phyloP scores from a whole-genome alignment of 495 filamentous ascomycete species.

The Penicillium cataractarum region DNA sequence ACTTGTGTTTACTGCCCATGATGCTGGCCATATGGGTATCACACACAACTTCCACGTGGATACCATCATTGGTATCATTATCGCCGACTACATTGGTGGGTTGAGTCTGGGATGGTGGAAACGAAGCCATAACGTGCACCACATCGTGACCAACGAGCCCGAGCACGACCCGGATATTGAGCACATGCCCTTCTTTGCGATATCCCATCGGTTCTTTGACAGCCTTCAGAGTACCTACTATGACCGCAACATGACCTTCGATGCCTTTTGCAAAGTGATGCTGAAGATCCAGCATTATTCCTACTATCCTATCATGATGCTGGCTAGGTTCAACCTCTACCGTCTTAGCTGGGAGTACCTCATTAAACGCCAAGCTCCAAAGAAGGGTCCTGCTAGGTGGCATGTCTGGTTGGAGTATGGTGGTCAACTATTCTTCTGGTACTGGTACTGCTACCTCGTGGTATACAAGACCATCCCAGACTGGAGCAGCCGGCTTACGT shows the following conservation, averaged over 20 bases:
- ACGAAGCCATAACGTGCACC: constrained; percentile 94
- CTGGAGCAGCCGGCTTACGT: constrained; percentile 69
- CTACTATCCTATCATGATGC: constrained; percentile 83
- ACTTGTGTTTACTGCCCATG: constrained; percentile 91
- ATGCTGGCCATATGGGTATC: constrained; percentile 97
- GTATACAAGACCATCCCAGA: constrained; percentile 77
- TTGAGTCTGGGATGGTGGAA: constrained; percentile 98
- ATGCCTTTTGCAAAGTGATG: constrained; percentile 70
- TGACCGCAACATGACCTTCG: constrained; percentile 82
- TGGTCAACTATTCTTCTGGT: constrained; percentile 89
- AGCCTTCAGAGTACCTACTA: constrained; percentile 86
- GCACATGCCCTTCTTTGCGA: constrained; percentile 93
- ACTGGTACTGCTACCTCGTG: constrained; percentile 88
- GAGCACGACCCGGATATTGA: constrained; percentile 98
- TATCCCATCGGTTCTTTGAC: constrained; percentile 82
- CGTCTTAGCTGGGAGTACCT: constrained; percentile 82
- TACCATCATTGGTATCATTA: constrained; percentile 82
- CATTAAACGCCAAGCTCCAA: constrained; percentile 72
- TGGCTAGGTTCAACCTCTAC: constrained; percentile 95
- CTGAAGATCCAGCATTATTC: constrained; percentile 78
- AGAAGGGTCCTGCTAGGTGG: constrained; percentile 85
- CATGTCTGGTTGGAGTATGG: constrained; percentile 82
- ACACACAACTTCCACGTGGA: constrained; percentile 86
- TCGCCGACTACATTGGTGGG: constrained; percentile 89
- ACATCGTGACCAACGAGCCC: constrained; percentile 94